A percentile compares a stretch with the other conserved stretches of the same genome.
Conservation (phyloP, 1,284 basidiomycete genomes). For the Pterula multifida region DNA sequence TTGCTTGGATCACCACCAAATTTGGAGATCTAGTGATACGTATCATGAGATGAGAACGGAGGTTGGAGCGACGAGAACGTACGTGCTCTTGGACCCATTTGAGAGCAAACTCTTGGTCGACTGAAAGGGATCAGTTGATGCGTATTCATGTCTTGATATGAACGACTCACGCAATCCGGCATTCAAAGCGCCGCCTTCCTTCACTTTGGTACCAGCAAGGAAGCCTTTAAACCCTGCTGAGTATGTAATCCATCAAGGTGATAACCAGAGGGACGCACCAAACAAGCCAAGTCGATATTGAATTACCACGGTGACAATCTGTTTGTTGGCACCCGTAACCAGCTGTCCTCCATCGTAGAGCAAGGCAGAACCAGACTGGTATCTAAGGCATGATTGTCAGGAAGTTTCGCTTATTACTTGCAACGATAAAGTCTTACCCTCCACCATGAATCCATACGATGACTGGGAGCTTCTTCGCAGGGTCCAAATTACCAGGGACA, state of each 20-base stretch:
- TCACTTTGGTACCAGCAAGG: slow-evolving; percentile 16
- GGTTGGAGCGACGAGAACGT: slow-evolving; percentile 3
- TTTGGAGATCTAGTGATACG: slow-evolving; percentile 11
- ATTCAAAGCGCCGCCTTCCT: slow-evolving; percentile 17
- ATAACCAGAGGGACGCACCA: slow-evolving; percentile 9
- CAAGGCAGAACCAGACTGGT: slow-evolving; percentile 8
- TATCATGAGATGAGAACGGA: no score
- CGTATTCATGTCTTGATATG: not conserved
- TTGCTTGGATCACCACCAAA: slow-evolving; percentile 20
- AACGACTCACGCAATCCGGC: slow-evolving; percentile 15
- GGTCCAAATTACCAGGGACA: slow-evolving; percentile 12
- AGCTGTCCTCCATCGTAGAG: slow-evolving; percentile 12
- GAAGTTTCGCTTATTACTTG: not conserved
- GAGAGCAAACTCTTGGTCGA: slow-evolving; percentile 21
- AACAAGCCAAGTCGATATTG: slow-evolving; percentile 14
- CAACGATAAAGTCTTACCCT: slow-evolving; percentile 12
- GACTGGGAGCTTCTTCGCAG: slow-evolving; percentile 16
- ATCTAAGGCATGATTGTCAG: slow-evolving; percentile 7
- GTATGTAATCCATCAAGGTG: not conserved
- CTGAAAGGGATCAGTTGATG: slow-evolving; percentile 7
- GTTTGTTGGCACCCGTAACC: slow-evolving; percentile 10
- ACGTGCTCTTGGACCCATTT: slow-evolving; percentile 21
- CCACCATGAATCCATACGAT: slow-evolving; percentile 25
- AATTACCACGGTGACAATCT: slow-evolving; percentile 13
- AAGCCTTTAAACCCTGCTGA: slow-evolving; percentile 12